Evolutionary conservation across 2,329 filamentous ascomycete genomes (phyloP).

Genomic region (Trichoderma arundinaceum): DNA sequence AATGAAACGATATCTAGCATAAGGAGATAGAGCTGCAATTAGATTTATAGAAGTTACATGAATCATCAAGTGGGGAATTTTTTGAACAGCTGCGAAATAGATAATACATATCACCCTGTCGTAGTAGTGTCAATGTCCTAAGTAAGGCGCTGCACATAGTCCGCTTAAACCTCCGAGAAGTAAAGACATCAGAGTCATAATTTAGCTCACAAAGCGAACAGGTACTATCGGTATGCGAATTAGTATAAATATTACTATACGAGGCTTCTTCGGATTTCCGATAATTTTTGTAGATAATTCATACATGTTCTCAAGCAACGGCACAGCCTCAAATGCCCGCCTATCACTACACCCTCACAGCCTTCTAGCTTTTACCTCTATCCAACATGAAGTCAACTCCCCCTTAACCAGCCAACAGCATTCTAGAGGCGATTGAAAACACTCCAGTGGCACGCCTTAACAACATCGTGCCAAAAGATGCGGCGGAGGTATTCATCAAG

Average conservation of each 20-base stretch:
- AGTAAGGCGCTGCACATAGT: background rate
- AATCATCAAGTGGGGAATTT: no score
- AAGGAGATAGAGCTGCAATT: no score
- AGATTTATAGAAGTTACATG: no score
- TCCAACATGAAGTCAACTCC: background rate
- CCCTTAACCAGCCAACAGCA: constrained; percentile 3
- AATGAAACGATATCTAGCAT: no score
- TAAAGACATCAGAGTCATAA: no score
- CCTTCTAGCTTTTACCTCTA: background rate
- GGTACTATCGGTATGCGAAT: no score
- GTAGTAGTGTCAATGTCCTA: constrained; percentile 3
- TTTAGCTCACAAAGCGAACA: no score
- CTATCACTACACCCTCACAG: background rate
- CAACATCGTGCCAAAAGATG: constrained; percentile 8
- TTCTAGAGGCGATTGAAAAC: background rate
- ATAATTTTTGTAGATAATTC: background rate
- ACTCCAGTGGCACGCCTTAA: constrained; percentile 12
- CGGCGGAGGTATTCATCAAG: constrained; percentile 9
- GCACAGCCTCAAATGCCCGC: background rate
- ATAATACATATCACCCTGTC: background rate
- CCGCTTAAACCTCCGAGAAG: no score
- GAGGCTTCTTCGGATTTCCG: background rate
- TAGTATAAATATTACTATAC: no score
- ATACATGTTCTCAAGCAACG: background rate
- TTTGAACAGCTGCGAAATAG: no score